phyloP scores from a whole-genome alignment of 306 rosid species.

The Calophaca sinica region DNA sequence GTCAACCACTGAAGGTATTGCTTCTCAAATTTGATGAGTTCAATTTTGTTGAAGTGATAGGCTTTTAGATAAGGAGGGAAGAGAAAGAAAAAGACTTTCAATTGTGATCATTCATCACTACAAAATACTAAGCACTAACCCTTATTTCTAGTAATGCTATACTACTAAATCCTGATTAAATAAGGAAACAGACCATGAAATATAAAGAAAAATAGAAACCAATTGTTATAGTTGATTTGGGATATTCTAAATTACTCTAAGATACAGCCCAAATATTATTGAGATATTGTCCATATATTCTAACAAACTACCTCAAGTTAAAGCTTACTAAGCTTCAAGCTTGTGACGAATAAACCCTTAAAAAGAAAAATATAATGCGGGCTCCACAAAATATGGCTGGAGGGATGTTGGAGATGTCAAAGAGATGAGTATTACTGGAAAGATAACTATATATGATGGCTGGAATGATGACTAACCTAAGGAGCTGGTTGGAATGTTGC shows the following conservation, averaged over 20 bases:
- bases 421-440: neutral
- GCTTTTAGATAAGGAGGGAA: slow-evolving; percentile 3
- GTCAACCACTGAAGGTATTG: slow-evolving; percentile 72
- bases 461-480: neutral
- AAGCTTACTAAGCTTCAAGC: neutral
- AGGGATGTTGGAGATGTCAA: neutral
- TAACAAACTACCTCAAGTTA: neutral
- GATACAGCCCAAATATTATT: neutral
- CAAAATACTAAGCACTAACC: neutral
- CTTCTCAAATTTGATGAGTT: slow-evolving; percentile 37
- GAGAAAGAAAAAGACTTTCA: slow-evolving; percentile 1
- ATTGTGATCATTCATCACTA: neutral
- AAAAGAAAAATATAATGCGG: too few species aligned
- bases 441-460: neutral
- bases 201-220: neutral
- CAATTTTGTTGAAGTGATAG: neutral
- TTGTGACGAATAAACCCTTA: neutral
- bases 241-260: too few species aligned
- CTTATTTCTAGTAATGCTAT: neutral
- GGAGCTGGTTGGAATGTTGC: neutral
- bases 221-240: too few species aligned
- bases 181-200: neutral
- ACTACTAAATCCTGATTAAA: neutral
- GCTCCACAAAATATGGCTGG: neutral
- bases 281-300: neutral